Evolutionary conservation across 208 protist species (phyloP).

Genomic region (Crithidia thermophila): DNA sequence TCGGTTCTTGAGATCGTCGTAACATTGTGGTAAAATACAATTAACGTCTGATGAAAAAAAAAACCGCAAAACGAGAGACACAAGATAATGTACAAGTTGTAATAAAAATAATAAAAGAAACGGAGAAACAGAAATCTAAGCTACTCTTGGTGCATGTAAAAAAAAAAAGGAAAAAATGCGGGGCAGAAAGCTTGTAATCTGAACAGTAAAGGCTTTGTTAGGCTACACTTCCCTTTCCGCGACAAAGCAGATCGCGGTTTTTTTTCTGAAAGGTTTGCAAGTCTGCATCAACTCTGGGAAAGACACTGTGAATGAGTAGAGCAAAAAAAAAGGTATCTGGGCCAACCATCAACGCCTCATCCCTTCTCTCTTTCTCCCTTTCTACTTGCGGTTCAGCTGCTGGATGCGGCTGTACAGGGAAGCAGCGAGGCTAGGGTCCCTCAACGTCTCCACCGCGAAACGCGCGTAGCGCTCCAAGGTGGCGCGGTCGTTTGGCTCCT

Average conservation of each 20-base stretch:
- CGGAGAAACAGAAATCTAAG: constrained; percentile 18
- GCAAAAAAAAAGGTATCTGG: not conserved
- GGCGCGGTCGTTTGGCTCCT: constrained; percentile 40
- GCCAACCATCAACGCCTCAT: not conserved
- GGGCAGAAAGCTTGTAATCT: too few relatives aligned
- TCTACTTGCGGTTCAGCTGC: constrained; percentile 31
- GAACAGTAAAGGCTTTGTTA: too few relatives aligned
- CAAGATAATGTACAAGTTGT: too few relatives aligned
- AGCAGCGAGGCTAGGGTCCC: constrained; percentile 47
- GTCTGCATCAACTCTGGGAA: not conserved
- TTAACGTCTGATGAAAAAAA: constrained; percentile 12
- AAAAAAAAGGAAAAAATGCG: constrained; percentile 4
- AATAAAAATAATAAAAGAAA: constrained; percentile 21
- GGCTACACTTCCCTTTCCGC: too few relatives aligned
- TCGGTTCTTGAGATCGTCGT: too few relatives aligned
- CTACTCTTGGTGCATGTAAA: constrained; percentile 22
- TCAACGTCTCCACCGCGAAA: constrained; percentile 68
- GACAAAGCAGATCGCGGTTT: too few relatives aligned
- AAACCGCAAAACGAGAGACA: not conserved
- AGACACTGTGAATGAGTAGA: not conserved
- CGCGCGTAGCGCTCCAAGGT: constrained; percentile 66
- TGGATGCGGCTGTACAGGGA: constrained; percentile 46
- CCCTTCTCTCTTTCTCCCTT: not conserved
- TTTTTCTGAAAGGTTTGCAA: not conserved
- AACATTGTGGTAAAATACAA: not conserved